A percentile compares a stretch with the other conserved stretches of the same genome.
phyloP scores from a whole-genome alignment of 2,329 filamentous ascomycete species.

The Calonectria honghensis region DNA sequence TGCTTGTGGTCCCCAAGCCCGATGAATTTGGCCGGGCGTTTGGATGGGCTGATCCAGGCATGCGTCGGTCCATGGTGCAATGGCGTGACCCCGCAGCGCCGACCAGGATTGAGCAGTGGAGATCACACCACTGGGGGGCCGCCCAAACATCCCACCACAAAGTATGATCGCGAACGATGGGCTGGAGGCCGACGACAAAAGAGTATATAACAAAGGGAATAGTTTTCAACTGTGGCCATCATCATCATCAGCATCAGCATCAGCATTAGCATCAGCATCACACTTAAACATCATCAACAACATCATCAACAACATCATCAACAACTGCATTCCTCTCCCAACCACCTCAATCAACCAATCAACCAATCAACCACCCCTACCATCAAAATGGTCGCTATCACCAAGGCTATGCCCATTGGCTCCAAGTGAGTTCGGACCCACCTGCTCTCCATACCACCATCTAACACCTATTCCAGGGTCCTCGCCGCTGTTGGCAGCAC shows the following conservation, averaged over 20 bases:
- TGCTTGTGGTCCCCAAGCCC: neutral
- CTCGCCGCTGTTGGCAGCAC: slow-evolving; percentile 49
- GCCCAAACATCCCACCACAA: neutral
- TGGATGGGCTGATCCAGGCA: neutral
- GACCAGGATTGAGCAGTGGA: slow-evolving; percentile 1
- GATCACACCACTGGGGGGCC: slow-evolving; percentile 4
- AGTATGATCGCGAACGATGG: neutral
- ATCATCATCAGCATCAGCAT: slow-evolving; percentile 14
- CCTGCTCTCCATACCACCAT: neutral
- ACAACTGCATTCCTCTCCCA: neutral
- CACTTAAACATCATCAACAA: slow-evolving; percentile 1
- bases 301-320: too few relatives aligned
- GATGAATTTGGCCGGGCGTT: neutral
- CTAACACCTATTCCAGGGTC: slow-evolving; percentile 36
- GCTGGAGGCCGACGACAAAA: neutral
- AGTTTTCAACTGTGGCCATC: neutral
- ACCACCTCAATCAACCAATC: neutral
- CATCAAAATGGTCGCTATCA: slow-evolving; percentile 18
- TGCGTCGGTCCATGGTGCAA: neutral
- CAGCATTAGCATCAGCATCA: slow-evolving; percentile 4
- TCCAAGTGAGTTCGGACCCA: slow-evolving; percentile 3
- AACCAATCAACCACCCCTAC: neutral
- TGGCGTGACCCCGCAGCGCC: neutral
- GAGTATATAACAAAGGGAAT: slow-evolving; percentile 6
- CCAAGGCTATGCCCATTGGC: slow-evolving; percentile 13